A percentile compares a stretch with the other conserved stretches of the same genome.
phyloP scores from a whole-genome alignment of 78 protist species.

The slime mould (Dictyostelium discoideum) region DNA sequence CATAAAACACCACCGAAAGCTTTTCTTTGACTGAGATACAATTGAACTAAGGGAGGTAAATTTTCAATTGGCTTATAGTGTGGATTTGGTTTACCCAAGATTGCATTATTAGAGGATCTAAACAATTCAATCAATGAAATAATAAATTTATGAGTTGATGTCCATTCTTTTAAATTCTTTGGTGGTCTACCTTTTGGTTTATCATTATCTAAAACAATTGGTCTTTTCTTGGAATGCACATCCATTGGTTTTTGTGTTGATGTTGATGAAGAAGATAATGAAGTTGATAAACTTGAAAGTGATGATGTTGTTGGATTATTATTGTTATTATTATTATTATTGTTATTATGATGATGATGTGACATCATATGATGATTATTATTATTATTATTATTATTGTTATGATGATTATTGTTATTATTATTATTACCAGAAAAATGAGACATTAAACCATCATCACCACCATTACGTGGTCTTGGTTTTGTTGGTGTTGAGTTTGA shows the following conservation, averaged over 20 bases:
- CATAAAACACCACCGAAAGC: constrained; percentile 57
- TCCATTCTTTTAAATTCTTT: constrained; percentile 64
- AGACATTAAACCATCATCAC: background rate
- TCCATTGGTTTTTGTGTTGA: constrained; percentile 6
- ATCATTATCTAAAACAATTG: constrained; percentile 55
- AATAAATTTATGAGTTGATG: constrained; percentile 52
- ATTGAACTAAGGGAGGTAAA: background rate
- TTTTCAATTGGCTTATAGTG: background rate
- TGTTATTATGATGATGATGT: background rate
- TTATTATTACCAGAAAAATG: background rate
- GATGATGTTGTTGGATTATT: background rate
- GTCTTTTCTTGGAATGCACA: constrained; percentile 40
- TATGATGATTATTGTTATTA: background rate
- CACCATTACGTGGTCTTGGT: constrained; percentile 2
- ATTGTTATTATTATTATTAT: background rate
- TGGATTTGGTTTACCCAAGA: background rate
- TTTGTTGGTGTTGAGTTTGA: background rate
- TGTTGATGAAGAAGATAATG: constrained; percentile 1
- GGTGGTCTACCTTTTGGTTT: constrained; percentile 79
- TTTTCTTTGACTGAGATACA: constrained; percentile 1
- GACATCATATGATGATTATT: background rate
- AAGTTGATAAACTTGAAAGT: background rate
- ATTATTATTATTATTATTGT: background rate
- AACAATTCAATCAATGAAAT: constrained; percentile 1
- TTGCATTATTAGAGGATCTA: background rate